Conservation (phyloP, 768 basidiomycete species). For the Megacollybia marginata region DNA sequence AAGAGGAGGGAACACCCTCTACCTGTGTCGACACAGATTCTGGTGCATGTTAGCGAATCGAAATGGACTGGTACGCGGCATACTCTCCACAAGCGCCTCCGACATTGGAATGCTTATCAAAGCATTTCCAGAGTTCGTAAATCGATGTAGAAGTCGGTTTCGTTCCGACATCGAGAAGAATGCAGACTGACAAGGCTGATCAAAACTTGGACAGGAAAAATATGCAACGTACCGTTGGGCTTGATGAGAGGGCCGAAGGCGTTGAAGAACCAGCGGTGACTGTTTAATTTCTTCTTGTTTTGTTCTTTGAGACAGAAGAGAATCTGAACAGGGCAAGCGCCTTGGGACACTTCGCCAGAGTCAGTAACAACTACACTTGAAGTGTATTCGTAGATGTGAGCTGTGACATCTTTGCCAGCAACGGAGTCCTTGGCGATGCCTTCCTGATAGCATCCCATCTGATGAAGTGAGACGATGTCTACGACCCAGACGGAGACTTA, state of each 20-base stretch:
- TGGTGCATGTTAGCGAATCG: conserved; percentile 14
- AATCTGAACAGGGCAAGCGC: conserved; percentile 77
- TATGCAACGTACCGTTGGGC: conserved; percentile 54
- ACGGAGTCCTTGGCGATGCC: conserved; percentile 87
- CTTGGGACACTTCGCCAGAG: conserved; percentile 68
- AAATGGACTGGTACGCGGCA: conserved; percentile 8
- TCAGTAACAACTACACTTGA: conserved; percentile 74
- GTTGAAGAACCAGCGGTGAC: conserved; percentile 97
- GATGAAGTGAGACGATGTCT: neutral
- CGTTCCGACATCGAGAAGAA: conserved; percentile 92
- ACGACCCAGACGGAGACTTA: conserved; percentile 24
- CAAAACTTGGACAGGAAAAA: conserved; percentile 2
- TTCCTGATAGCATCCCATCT: conserved; percentile 88
- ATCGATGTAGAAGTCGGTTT: conserved; percentile 93
- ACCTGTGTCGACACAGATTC: conserved; percentile 79
- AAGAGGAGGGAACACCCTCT: conserved; percentile 65
- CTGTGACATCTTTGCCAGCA: conserved; percentile 84
- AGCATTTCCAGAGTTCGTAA: conserved; percentile 97
- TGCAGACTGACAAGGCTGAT: conserved; percentile 50
- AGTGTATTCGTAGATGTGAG: conserved; percentile 89
- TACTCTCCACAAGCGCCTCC: conserved; percentile 96
- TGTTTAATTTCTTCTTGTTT: conserved; percentile 96
- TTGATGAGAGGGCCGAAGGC: conserved; percentile 84
- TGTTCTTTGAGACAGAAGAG: conserved; percentile 92
- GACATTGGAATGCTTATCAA: conserved; percentile 78